These are phyloP conservation scores for Paraglomus brasilianum DNA, from an alignment of 192 early-diverging fungal genomes.

Conservation along the genomic window DNA sequence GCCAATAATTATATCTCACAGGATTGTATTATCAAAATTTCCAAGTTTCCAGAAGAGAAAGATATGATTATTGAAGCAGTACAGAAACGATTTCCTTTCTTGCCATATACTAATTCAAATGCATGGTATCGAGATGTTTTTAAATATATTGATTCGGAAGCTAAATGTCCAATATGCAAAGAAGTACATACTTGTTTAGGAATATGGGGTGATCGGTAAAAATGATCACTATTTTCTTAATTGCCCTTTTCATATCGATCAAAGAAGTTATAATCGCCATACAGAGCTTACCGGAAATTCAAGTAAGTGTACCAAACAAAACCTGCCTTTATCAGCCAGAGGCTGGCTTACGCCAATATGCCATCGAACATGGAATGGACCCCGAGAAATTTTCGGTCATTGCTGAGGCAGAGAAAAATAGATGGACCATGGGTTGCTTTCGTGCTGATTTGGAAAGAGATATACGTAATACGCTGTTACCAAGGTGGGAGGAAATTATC, in stretches of 20 bases:
- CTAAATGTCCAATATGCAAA: slow-evolving; percentile 12
- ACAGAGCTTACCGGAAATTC: too few relatives aligned
- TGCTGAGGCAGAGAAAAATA: neutral
- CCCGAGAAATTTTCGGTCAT: slow-evolving; percentile 12
- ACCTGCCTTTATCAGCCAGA: too few relatives aligned
- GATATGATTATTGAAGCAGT: neutral
- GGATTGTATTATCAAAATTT: neutral
- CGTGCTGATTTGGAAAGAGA: neutral
- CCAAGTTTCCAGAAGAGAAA: neutral
- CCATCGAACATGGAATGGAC: neutral
- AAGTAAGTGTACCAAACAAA: too few relatives aligned
- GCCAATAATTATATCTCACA: neutral
- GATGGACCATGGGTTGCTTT: neutral
- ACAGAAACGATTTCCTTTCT: slow-evolving; percentile 14
- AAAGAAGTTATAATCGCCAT: too few relatives aligned
- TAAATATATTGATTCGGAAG: slow-evolving; percentile 21
- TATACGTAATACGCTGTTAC: neutral
- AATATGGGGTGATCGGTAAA: slow-evolving; percentile 25
- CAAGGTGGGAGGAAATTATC: neutral
- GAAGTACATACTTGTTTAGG: slow-evolving; percentile 3
- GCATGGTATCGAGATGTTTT: slow-evolving; percentile 17
- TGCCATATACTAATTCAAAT: slow-evolving; percentile 14
- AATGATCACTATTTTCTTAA: too few relatives aligned
- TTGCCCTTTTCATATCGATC: too few relatives aligned
- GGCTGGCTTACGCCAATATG: neutral